phyloP scores from a whole-genome alignment of 345 rosid species.

The Bruguiera sexangula region DNA sequence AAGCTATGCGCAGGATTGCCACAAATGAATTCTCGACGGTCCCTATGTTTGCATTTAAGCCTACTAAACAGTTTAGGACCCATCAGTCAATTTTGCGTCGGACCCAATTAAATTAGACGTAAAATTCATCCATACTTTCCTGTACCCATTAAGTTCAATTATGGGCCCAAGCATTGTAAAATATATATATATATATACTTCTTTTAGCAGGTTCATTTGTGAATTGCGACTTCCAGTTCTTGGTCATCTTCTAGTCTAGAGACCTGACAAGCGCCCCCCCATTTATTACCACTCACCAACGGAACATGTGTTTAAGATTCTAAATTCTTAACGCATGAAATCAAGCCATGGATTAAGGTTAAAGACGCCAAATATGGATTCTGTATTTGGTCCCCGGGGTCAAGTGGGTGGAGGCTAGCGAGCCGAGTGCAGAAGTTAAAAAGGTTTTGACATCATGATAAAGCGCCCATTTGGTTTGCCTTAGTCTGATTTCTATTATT shows the following conservation, averaged over 20 bases:
- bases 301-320: not conserved
- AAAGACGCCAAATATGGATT: no score
- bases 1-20: no score
- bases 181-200: not conserved
- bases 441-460: no score
- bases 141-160: constrained; percentile 7
- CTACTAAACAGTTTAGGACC: no score
- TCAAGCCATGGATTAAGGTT: not conserved
- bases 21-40: no score
- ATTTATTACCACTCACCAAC: not conserved
- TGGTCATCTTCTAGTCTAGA: not conserved
- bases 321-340: constrained; percentile 1
- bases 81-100: constrained; percentile 21
- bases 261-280: constrained; percentile 9
- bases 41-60: no score
- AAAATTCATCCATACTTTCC: not conserved
- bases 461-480: no score
- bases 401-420: no score
- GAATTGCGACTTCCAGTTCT: not conserved
- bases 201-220: constrained; percentile 5
- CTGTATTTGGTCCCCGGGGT: no score
- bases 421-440: no score
- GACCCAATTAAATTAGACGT: not conserved
- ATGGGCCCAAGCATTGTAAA: constrained; percentile 17
- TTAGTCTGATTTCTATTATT: no score